phyloP scores from a whole-genome alignment of 805 yeast species.

The Peterozyma toletana region DNA sequence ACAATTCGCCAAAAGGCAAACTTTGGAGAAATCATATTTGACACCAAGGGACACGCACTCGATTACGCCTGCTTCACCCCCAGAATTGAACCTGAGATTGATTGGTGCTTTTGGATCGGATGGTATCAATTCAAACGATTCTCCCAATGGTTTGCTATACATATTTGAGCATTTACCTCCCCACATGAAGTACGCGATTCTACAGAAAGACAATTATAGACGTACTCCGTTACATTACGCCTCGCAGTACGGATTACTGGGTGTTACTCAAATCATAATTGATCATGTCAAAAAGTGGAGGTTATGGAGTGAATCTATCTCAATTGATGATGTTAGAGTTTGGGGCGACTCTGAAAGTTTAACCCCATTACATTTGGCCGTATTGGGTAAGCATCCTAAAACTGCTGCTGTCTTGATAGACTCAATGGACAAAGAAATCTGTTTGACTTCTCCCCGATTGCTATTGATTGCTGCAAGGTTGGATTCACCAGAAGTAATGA shows the following conservation, averaged over 20 bases:
- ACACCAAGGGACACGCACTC: conserved; percentile 10
- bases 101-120: conserved; percentile 54
- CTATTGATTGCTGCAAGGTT: conserved; percentile 64
- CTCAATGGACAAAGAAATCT: conserved; percentile 28
- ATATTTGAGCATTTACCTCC: conserved; percentile 51
- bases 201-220: conserved; percentile 65
- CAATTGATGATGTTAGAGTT: conserved; percentile 46
- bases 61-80: conserved; percentile 43
- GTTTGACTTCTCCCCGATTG: conserved; percentile 46
- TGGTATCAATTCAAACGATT: conserved; percentile 52
- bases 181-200: conserved; percentile 44
- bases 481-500: conserved; percentile 49
- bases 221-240: conserved; percentile 90
- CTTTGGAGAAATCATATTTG: conserved; percentile 11
- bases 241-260: conserved; percentile 75
- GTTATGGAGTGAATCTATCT: conserved; percentile 36
- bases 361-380: conserved; percentile 79
- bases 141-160: conserved; percentile 51
- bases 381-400: conserved; percentile 74
- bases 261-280: conserved; percentile 51
- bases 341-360: conserved; percentile 79
- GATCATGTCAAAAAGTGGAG: conserved; percentile 53
- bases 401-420: conserved; percentile 57
- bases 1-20: conserved; percentile 30
- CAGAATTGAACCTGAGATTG: conserved; percentile 38